Conservation (phyloP, 345 rosid genomes). For the Iberis pinnata region DNA sequence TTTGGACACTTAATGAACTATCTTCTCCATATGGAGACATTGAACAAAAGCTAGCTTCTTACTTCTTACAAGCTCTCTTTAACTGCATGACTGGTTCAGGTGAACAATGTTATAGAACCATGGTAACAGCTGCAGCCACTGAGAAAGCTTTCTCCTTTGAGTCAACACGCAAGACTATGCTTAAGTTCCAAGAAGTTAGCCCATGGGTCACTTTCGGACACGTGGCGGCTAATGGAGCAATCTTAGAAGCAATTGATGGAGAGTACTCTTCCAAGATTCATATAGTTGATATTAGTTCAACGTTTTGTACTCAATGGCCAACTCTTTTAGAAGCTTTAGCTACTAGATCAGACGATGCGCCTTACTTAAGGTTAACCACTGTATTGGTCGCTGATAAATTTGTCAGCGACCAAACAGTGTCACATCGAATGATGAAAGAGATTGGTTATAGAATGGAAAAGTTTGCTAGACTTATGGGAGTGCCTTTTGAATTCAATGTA, state of each 20-base stretch:
- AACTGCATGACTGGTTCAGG: constrained; percentile 86
- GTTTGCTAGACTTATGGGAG: constrained; percentile 96
- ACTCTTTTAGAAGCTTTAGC: constrained; percentile 95
- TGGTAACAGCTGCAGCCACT: constrained; percentile 46
- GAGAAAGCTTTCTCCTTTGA: constrained; percentile 75
- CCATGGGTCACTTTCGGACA: constrained; percentile 98
- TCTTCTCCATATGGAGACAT: constrained; percentile 83
- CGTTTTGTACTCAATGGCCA: constrained; percentile 98
- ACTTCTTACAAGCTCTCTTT: constrained; percentile 84
- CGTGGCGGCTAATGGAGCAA: constrained; percentile 85
- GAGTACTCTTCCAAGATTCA: constrained; percentile 72
- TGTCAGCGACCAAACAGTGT: constrained; percentile 31
- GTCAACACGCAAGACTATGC: constrained; percentile 64
- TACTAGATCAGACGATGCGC: constrained; percentile 84
- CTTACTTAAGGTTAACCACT: constrained; percentile 69
- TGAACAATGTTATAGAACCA: constrained; percentile 49
- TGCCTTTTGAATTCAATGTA: constrained; percentile 79
- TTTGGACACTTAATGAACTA: constrained; percentile 92
- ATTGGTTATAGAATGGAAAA: constrained; percentile 84
- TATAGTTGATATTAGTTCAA: constrained; percentile 79
- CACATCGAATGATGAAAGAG: constrained; percentile 79
- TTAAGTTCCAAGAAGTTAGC: constrained; percentile 89
- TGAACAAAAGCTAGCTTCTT: constrained; percentile 72
- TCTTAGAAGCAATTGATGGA: constrained; percentile 86
- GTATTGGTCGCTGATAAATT: constrained; percentile 40